phyloP scores from a whole-genome alignment of 768 basidiomycete species.

The Lentinula lateritia region DNA sequence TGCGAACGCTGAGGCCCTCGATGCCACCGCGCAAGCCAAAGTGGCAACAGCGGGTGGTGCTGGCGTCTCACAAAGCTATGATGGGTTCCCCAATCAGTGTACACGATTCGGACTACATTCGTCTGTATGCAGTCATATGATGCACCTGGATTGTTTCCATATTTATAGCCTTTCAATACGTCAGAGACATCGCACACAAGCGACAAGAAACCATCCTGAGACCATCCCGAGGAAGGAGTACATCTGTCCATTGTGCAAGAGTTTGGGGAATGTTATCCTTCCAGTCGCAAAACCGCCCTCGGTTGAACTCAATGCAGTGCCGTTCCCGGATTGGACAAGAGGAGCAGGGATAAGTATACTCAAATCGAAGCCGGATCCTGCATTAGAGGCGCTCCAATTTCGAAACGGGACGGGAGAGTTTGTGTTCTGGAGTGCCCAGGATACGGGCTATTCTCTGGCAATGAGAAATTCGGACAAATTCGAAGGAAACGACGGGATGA shows the following conservation, averaged over 20 bases:
- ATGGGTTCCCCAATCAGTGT: slow-evolving; percentile 64
- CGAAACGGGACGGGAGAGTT: slow-evolving; percentile 83
- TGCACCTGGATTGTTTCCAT: slow-evolving; percentile 94
- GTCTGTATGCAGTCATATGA: slow-evolving; percentile 92
- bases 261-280: slow-evolving; percentile 88
- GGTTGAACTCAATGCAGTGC: slow-evolving; percentile 47
- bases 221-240: slow-evolving; percentile 91
- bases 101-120: slow-evolving; percentile 83
- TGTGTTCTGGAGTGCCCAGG: slow-evolving; percentile 84
- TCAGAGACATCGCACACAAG: slow-evolving; percentile 81
- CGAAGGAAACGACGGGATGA: slow-evolving; percentile 55
- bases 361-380: slow-evolving; percentile 71
- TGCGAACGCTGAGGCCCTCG: slow-evolving; percentile 39
- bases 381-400: slow-evolving; percentile 68
- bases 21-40: slow-evolving; percentile 20
- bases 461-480: slow-evolving; percentile 45
- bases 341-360: slow-evolving; percentile 85
- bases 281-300: slow-evolving; percentile 58
- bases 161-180: slow-evolving; percentile 84
- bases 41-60: slow-evolving; percentile 19
- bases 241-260: slow-evolving; percentile 96
- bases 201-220: slow-evolving; percentile 91
- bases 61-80: slow-evolving; percentile 46
- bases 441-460: slow-evolving; percentile 57
- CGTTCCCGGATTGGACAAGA: slow-evolving; percentile 88